Evolutionary conservation across 345 rosid species (phyloP).

Genomic region (Anacardium occidentale): DNA sequence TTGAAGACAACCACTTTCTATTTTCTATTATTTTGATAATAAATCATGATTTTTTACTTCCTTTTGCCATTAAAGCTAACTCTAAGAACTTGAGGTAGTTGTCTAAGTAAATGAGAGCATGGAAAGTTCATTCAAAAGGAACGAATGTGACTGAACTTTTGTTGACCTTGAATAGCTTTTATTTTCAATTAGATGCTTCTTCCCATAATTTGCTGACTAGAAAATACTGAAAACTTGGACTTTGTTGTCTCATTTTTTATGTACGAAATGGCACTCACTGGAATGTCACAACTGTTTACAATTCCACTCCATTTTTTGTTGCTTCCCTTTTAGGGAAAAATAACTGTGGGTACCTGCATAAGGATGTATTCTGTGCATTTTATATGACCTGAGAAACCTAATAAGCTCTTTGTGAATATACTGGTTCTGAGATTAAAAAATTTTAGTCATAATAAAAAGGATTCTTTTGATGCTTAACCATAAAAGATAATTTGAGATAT

Average conservation of each 20-base stretch:
- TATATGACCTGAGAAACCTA: background rate
- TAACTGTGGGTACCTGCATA: background rate
- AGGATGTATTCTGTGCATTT: background rate
- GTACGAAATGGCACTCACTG: background rate
- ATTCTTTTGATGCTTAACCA: background rate
- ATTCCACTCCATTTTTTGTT: background rate
- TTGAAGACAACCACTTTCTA: background rate
- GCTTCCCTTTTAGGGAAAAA: constrained; percentile 12
- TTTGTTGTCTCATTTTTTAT: background rate
- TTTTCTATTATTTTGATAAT: background rate
- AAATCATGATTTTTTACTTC: background rate
- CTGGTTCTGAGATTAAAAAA: constrained; percentile 4
- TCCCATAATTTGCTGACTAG: background rate
- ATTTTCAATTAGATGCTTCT: background rate
- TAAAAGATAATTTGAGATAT: background rate
- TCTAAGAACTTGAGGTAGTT: background rate
- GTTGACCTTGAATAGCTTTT: background rate
- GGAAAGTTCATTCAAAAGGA: background rate
- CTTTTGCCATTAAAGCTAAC: background rate
- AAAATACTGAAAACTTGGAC: background rate
- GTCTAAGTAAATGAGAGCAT: background rate
- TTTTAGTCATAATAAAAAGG: background rate
- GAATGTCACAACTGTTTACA: background rate
- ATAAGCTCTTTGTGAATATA: background rate
- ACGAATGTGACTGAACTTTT: background rate